phyloP scores from a whole-genome alignment of 805 yeast genomes.

The Komagataella ulmi region DNA sequence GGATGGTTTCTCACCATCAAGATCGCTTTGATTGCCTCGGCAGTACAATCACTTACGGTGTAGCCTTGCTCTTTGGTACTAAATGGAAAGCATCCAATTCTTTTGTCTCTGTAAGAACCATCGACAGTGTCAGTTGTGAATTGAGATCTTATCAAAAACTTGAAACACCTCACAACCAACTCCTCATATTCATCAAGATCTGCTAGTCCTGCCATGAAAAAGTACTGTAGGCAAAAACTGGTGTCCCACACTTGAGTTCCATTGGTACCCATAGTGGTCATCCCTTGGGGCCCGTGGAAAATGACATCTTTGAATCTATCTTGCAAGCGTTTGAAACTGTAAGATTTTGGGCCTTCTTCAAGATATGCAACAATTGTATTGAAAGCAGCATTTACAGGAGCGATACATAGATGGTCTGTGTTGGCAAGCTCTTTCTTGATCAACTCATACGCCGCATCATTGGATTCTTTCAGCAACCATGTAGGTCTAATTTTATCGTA shows the following conservation, averaged over 20 bases:
- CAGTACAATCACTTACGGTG: conserved; percentile 93
- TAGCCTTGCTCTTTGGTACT: conserved; percentile 94
- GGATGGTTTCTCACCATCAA: conserved; percentile 74
- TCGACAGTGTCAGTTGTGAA: conserved; percentile 67
- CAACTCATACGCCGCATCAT: conserved; percentile 41
- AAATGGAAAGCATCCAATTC: conserved; percentile 93
- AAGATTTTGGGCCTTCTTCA: conserved; percentile 61
- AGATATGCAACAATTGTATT: conserved; percentile 56
- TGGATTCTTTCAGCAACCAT: conserved; percentile 47
- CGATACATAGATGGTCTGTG: conserved; percentile 75
- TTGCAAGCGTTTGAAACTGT: conserved; percentile 38
- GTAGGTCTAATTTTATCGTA: conserved; percentile 74
- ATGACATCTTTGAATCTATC: conserved; percentile 61
- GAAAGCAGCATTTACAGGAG: conserved; percentile 87
- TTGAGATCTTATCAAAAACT: conserved; percentile 70
- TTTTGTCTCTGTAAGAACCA: conserved; percentile 70
- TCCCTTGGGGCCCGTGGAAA: conserved; percentile 81
- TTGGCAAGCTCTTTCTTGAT: conserved; percentile 64
- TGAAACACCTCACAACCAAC: conserved; percentile 49
- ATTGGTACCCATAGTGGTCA: conserved; percentile 92
- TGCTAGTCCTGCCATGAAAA: conserved; percentile 68
- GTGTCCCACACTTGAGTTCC: conserved; percentile 98
- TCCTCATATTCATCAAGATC: conserved; percentile 52
- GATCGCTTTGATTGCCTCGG: conserved; percentile 88
- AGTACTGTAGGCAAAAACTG: conserved; percentile 80